A percentile compares a stretch with the other conserved stretches of the same genome.
These are phyloP conservation scores for Geranium incanum DNA, from an alignment of 441 rosid species.

Conservation along the genomic window DNA sequence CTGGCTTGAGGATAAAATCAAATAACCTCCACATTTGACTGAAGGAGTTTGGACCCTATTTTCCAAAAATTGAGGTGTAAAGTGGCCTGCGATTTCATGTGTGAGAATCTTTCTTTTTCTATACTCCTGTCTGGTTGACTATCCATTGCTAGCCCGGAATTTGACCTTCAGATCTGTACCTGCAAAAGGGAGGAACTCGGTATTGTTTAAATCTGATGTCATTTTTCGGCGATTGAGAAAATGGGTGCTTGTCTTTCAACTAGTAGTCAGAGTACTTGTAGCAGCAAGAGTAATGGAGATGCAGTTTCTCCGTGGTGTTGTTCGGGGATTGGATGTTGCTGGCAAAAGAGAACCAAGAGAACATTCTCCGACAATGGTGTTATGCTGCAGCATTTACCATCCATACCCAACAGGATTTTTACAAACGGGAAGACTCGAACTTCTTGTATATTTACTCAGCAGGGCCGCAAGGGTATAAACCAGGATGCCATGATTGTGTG, in stretches of 20 bases:
- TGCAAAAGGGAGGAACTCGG: constrained; percentile 19
- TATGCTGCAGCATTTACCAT: constrained; percentile 49
- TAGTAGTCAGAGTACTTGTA: constrained; percentile 54
- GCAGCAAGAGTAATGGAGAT: background rate
- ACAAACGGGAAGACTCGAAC: constrained; percentile 71
- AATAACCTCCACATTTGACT: constrained; percentile 27
- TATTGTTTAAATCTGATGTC: constrained; percentile 23
- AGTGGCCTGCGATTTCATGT: constrained; percentile 27
- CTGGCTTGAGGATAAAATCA: constrained; percentile 33
- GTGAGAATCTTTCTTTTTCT: constrained; percentile 29
- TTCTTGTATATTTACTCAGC: constrained; percentile 92
- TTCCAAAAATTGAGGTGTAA: constrained; percentile 11
- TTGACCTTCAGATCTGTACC: background rate
- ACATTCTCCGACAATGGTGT: constrained; percentile 69
- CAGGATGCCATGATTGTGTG: constrained; percentile 98
- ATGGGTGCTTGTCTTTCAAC: constrained; percentile 96
- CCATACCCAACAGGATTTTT: constrained; percentile 64
- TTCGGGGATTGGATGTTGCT: constrained; percentile 44
- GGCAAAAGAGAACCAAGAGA: constrained; percentile 58
- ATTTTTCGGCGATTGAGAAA: constrained; percentile 30
- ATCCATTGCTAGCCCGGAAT: constrained; percentile 5
- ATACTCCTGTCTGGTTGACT: constrained; percentile 36
- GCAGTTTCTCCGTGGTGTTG: background rate
- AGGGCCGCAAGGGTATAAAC: constrained; percentile 93
- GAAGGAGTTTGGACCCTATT: constrained; percentile 34